Percentiles rank a stretch among this genome's conserved stretches.
phyloP scores from a whole-genome alignment of 2,329 filamentous ascomycete species.

The Sphaerulina musiva region DNA sequence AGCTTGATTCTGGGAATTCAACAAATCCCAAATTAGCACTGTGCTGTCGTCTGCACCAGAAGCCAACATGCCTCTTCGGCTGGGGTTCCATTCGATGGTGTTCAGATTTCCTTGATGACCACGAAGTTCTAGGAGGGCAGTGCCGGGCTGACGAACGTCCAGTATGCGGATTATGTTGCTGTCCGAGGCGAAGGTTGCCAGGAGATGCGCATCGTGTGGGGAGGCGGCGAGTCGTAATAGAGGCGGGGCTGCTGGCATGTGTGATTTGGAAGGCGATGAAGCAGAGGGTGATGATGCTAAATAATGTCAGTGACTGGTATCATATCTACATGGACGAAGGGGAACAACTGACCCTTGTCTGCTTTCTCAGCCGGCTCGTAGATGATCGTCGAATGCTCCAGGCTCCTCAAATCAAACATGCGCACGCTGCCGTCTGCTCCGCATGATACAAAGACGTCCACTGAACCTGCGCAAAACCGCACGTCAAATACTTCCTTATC shows the following conservation, averaged over 20 bases:
- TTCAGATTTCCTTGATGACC: constrained; percentile 82
- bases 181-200: constrained; percentile 95
- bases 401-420: constrained; percentile 94
- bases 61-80: constrained; percentile 77
- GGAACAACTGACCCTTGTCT: constrained; percentile 37
- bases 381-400: constrained; percentile 98
- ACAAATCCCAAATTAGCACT: constrained; percentile 87
- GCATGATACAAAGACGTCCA: constrained; percentile 98
- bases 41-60: constrained; percentile 88
- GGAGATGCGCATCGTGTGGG: constrained; percentile 87
- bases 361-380: constrained; percentile 93
- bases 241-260: constrained; percentile 58
- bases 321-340: background rate
- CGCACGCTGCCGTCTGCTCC: constrained; percentile 94
- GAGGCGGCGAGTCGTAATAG: constrained; percentile 79
- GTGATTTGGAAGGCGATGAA: constrained; percentile 68
- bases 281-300: constrained; percentile 40
- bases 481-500: constrained; percentile 99
- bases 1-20: constrained; percentile 53
- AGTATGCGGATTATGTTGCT: constrained; percentile 89
- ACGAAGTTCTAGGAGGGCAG: constrained; percentile 85
- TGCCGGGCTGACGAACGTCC: constrained; percentile 91
- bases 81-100: constrained; percentile 92
- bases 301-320: background rate
- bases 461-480: constrained; percentile 92